These are phyloP conservation scores for Trifolium pratense DNA, from an alignment of 306 rosid species.

Conservation along the genomic window DNA sequence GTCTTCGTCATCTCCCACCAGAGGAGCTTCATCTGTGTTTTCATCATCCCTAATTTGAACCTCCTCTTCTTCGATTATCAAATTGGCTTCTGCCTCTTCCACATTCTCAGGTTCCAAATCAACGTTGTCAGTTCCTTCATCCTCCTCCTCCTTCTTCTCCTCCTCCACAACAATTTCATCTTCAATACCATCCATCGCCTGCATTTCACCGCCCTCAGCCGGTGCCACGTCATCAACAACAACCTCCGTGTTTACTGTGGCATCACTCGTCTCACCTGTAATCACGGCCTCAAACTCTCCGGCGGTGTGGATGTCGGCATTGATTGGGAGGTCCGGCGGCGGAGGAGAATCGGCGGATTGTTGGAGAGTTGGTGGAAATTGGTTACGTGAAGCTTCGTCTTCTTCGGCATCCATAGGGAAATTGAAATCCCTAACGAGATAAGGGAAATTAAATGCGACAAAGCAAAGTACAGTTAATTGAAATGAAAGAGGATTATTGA, in stretches of 20 bases:
- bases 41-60: constrained; percentile 39
- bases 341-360: constrained; percentile 37
- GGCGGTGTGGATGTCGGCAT: constrained; percentile 20
- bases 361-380: constrained; percentile 30
- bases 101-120: constrained; percentile 27
- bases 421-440: constrained; percentile 43
- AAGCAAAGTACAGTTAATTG: no score
- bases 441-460: background rate
- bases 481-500: background rate
- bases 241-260: background rate
- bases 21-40: constrained; percentile 41
- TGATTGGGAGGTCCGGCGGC: background rate
- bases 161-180: constrained; percentile 20
- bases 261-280: background rate
- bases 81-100: constrained; percentile 25
- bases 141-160: background rate
- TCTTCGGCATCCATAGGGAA: constrained; percentile 62
- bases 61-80: constrained; percentile 18
- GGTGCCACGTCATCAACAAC: background rate
- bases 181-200: background rate
- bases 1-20: constrained; percentile 26
- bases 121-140: constrained; percentile 10
- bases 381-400: constrained; percentile 50
- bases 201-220: constrained; percentile 23
- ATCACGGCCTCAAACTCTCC: background rate